Percentiles rank a stretch among this genome's conserved stretches.
phyloP scores from a whole-genome alignment of 2,329 filamentous ascomycete genomes.

The Penicillium sp. region DNA sequence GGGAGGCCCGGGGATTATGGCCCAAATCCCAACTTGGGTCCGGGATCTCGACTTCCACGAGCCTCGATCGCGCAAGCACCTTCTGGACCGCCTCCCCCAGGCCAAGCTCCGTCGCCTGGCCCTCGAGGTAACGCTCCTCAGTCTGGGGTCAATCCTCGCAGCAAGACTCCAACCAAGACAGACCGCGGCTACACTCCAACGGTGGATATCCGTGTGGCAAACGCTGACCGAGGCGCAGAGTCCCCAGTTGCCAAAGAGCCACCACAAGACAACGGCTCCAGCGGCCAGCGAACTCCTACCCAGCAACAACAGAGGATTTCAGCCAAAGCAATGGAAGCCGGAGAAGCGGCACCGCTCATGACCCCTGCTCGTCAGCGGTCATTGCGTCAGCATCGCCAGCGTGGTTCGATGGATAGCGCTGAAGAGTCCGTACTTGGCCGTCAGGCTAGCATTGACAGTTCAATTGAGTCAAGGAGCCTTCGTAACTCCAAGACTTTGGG shows the following conservation, averaged over 20 bases:
- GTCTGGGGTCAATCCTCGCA: slow-evolving; percentile 33
- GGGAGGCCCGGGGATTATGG: slow-evolving; percentile 27
- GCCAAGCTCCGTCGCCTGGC: slow-evolving; percentile 57
- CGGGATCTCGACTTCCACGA: slow-evolving; percentile 55
- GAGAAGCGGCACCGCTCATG: slow-evolving; percentile 43
- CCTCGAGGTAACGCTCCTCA: slow-evolving; percentile 45
- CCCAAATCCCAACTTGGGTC: slow-evolving; percentile 29
- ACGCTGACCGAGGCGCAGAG: slow-evolving; percentile 44
- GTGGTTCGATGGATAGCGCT: slow-evolving; percentile 63
- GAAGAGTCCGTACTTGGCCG: slow-evolving; percentile 51
- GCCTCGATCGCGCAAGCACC: slow-evolving; percentile 56
- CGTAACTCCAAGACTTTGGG: slow-evolving; percentile 39
- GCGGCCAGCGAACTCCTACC: slow-evolving; percentile 59
- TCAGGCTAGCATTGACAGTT: slow-evolving; percentile 37
- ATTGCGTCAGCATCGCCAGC: slow-evolving; percentile 54
- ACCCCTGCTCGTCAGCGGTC: slow-evolving; percentile 45
- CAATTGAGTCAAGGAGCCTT: slow-evolving; percentile 34
- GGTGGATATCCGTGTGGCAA: slow-evolving; percentile 40
- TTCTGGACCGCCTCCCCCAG: slow-evolving; percentile 58
- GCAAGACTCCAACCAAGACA: slow-evolving; percentile 48
- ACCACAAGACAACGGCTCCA: slow-evolving; percentile 45
- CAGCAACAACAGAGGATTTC: slow-evolving; percentile 43
- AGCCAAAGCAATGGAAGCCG: slow-evolving; percentile 45
- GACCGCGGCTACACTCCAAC: slow-evolving; percentile 43
- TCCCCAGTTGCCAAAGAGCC: slow-evolving; percentile 44